These are phyloP conservation scores for Leucocoprinus leucothites DNA, from an alignment of 768 basidiomycete species.

Conservation along the genomic window DNA sequence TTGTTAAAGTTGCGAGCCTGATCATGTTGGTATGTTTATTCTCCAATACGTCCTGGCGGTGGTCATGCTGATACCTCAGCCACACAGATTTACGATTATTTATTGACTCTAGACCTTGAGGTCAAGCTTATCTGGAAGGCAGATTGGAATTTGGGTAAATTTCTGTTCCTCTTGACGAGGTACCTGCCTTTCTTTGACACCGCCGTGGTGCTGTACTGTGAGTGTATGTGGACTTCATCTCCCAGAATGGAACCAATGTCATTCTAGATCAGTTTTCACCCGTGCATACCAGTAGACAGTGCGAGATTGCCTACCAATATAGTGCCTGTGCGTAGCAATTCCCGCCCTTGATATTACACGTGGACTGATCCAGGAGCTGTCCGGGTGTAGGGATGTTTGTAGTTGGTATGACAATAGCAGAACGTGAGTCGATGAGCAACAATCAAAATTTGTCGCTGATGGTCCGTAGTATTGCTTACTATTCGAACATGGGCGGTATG, in stretches of 20 bases:
- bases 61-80: too few species aligned
- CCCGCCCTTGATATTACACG: background rate
- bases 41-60: too few species aligned
- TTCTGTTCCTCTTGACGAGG: constrained; percentile 15
- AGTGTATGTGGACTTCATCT: background rate
- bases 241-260: background rate
- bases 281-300: background rate
- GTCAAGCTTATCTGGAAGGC: constrained; percentile 12
- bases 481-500: constrained; percentile 15
- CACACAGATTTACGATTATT: constrained; percentile 10
- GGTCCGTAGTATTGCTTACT: constrained; percentile 9
- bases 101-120: constrained; percentile 10
- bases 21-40: too few species aligned
- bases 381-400: constrained; percentile 7
- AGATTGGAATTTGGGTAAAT: constrained; percentile 10
- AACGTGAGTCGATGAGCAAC: background rate
- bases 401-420: constrained; percentile 7
- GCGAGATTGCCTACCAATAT: constrained; percentile 3
- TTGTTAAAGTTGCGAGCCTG: too few species aligned
- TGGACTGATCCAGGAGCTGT: background rate
- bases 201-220: constrained; percentile 1
- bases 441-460: background rate
- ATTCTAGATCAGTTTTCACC: constrained; percentile 7
- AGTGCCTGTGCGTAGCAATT: constrained; percentile 9
- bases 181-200: constrained; percentile 12